Percentiles rank a stretch among this genome's conserved stretches.
Evolutionary conservation across 2,329 filamentous ascomycete genomes (phyloP).

Genomic region (Rugonectria rugulosa): DNA sequence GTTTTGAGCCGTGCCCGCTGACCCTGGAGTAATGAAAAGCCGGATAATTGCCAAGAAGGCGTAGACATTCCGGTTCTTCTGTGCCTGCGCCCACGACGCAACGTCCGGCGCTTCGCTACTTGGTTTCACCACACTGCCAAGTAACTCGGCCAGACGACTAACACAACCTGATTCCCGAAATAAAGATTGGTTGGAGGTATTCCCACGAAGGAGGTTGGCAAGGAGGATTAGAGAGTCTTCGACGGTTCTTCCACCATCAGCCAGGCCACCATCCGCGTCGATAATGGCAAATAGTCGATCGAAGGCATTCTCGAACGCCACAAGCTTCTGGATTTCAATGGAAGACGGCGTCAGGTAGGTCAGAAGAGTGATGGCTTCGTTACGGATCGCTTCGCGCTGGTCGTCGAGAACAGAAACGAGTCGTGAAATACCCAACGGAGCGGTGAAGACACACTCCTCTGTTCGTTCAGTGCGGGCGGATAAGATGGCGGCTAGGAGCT

Average conservation of each 20-base stretch:
- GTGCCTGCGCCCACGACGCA: conserved; percentile 77
- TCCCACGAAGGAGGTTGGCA: conserved; percentile 86
- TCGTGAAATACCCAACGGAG: conserved; percentile 86
- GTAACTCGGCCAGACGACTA: conserved; percentile 72
- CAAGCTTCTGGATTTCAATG: conserved; percentile 89
- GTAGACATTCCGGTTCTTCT: conserved; percentile 90
- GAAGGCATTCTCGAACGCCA: conserved; percentile 95
- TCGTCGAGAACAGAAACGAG: conserved; percentile 88
- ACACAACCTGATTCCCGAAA: conserved; percentile 92
- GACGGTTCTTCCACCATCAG: conserved; percentile 83
- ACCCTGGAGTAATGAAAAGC: conserved; percentile 84
- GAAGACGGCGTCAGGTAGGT: conserved; percentile 89
- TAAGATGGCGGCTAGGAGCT: conserved; percentile 87
- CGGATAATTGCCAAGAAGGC: conserved; percentile 86
- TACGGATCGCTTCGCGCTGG: conserved; percentile 83
- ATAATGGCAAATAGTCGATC: conserved; percentile 86
- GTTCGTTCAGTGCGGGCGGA: conserved; percentile 87
- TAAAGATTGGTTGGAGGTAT: conserved; percentile 89
- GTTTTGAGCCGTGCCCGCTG: conserved; percentile 80
- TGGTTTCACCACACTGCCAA: conserved; percentile 66
- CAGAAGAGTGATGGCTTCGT: conserved; percentile 85
- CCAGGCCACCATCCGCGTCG: conserved; percentile 79
- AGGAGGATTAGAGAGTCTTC: conserved; percentile 93
- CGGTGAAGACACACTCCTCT: conserved; percentile 91
- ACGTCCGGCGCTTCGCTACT: conserved; percentile 64